Base-by-base conservation (phyloP, 768 basidiomycete genomes). In the Hypholoma fasciculare region DNA sequence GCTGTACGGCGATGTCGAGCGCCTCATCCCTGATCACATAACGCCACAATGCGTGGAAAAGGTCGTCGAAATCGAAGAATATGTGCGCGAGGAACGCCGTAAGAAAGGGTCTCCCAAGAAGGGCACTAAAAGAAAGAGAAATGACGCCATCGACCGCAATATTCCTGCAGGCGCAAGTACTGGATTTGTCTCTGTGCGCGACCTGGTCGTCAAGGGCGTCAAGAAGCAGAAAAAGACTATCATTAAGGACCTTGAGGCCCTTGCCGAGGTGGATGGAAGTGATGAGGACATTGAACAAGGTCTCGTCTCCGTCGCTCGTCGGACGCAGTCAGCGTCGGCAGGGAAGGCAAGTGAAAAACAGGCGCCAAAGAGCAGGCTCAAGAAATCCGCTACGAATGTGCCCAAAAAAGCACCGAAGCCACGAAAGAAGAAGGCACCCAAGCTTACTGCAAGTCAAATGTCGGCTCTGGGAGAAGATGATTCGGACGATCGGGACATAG, bases 1-100 rank as follows among this genome's bases (percentile, higher is more conserved):
- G 70, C 81, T 98, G 9, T 99, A 94, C 65, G 87, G 81, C n/a
- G 97, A 99, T 69, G 92, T 96, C 51, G 84, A 87, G 57, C 89
- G 94, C 0, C 76, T 99, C 11, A 75, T 98, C 3, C 95, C 96
- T 0, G 83, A 82, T 38, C 81, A 91, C 60, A 72, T 88, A 61
- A 87, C 88, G 44, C 95, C 95, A 0, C 78, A 84, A 59, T 89
- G 86, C 63, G 72, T 93, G 36, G 91, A 96, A 73, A 89, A 88
- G 73, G 78, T 75, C 19, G 94, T 97, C 86, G 88, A 89, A 51
- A 90, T 95, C 39, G 84, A 88, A 64, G 82, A 86, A 61, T 88
- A 90, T 63, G 78, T 83, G 34, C 84, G 86, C 39, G 79, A 82
- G 60, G 75, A 78, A 42, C 70, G 67, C 73, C 70, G 56, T 79